A percentile compares a stretch with the other conserved stretches of the same genome.
Evolutionary conservation across 2,329 filamentous ascomycete species (phyloP).

Genomic region (Botrytis byssoidea): DNA sequence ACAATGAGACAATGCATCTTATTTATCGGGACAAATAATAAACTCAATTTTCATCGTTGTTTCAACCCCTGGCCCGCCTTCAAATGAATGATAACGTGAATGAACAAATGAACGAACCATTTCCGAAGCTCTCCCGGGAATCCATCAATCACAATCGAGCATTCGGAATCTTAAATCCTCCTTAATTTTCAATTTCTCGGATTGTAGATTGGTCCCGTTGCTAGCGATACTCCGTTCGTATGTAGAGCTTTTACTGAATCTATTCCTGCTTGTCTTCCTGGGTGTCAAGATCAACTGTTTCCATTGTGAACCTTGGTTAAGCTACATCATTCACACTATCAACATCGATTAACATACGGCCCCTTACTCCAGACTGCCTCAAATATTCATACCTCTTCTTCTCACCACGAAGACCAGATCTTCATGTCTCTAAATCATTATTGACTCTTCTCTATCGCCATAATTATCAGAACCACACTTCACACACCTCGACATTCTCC

Average conservation of each 20-base stretch:
- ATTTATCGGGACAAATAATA: neutral
- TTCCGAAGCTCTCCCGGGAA: neutral
- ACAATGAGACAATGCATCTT: neutral
- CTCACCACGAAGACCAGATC: too few relatives aligned
- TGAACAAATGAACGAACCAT: neutral
- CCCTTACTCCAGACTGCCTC: neutral
- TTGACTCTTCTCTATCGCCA: neutral
- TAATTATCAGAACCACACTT: too few relatives aligned
- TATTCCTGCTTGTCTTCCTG: neutral
- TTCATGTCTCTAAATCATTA: neutral
- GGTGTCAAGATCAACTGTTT: neutral
- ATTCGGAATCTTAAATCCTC: neutral
- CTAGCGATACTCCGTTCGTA: neutral
- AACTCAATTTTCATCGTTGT: neutral
- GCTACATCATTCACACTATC: neutral
- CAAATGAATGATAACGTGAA: neutral
- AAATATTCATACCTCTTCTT: neutral
- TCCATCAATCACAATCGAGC: neutral
- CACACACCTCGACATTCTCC: too few relatives aligned
- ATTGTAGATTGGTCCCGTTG: neutral
- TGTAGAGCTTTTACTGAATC: neutral
- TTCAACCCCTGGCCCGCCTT: neutral
- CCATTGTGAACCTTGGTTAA: neutral
- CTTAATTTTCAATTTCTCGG: neutral
- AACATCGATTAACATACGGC: neutral